phyloP scores from a whole-genome alignment of 257 asterid genomes.

The Ilex asprella region DNA sequence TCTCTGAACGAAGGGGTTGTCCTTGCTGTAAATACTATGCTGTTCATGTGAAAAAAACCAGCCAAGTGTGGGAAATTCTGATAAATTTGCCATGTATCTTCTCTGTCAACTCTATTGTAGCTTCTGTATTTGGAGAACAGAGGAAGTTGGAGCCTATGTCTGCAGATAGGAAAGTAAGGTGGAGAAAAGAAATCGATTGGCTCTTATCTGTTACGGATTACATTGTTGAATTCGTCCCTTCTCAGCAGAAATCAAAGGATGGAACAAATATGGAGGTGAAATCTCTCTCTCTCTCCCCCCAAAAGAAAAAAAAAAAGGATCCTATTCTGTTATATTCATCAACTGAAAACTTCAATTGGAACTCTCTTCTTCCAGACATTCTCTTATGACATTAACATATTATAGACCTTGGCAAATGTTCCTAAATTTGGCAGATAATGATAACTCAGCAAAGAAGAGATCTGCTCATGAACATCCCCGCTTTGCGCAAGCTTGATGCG shows the following conservation, averaged over 20 bases:
- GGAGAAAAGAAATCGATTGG: constrained; percentile 72
- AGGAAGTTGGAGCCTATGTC: constrained; percentile 57
- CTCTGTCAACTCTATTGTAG: constrained; percentile 20
- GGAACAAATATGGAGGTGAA: constrained; percentile 55
- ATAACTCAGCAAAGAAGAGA: constrained; percentile 52
- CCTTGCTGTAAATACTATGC: too few relatives aligned
- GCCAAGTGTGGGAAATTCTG: background rate
- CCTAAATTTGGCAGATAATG: constrained; percentile 33
- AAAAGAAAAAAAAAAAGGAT: too few relatives aligned
- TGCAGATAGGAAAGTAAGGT: constrained; percentile 47
- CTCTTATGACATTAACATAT: too few relatives aligned
- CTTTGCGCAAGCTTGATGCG: constrained; percentile 44
- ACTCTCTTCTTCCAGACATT: background rate
- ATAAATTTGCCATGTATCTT: background rate
- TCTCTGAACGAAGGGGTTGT: too few relatives aligned
- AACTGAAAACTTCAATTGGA: too few relatives aligned
- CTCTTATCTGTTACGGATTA: constrained; percentile 57
- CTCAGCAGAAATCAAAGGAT: constrained; percentile 50
- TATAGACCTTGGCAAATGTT: background rate
- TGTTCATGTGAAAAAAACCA: too few relatives aligned
- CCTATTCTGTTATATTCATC: too few relatives aligned
- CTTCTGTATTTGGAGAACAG: constrained; percentile 65
- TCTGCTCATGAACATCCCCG: constrained; percentile 56
- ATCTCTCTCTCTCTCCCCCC: constrained; percentile 10
- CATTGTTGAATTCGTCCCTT: constrained; percentile 47